phyloP scores from a whole-genome alignment of 1,139 yeast species.

The Saccharomycopsis hybrid region DNA sequence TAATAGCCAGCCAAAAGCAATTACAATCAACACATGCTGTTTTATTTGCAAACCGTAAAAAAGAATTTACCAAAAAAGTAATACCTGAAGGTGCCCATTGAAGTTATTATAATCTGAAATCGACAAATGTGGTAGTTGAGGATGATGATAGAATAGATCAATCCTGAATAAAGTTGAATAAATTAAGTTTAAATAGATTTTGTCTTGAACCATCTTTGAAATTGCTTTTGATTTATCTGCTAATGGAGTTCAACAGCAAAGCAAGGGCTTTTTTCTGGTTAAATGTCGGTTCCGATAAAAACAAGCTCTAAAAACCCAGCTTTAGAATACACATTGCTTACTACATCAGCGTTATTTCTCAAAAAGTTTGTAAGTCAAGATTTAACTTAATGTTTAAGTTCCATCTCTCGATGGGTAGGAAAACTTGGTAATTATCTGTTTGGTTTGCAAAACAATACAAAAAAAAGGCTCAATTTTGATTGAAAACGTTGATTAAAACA shows the following conservation, averaged over 20 bases:
- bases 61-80: slow-evolving; percentile 22
- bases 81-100: slow-evolving; percentile 38
- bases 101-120: slow-evolving; percentile 63
- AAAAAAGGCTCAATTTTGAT: no score
- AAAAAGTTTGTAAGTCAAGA: slow-evolving; percentile 73
- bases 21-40: slow-evolving; percentile 8
- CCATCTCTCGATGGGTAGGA: slow-evolving; percentile 23
- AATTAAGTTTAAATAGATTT: slow-evolving; percentile 82
- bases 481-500: slow-evolving; percentile 66
- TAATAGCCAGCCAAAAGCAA: slow-evolving; percentile 29
- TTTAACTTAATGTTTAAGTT: slow-evolving; percentile 52
- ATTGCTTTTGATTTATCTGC: slow-evolving; percentile 83
- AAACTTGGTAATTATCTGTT: no score
- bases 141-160: no score
- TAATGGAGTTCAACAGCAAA: slow-evolving; percentile 80
- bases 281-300: slow-evolving; percentile 86
- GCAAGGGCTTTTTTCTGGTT: slow-evolving; percentile 80
- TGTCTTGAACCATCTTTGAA: slow-evolving; percentile 88
- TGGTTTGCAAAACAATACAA: no score
- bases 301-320: slow-evolving; percentile 97
- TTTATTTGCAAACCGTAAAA: slow-evolving; percentile 19
- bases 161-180: no score
- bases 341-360: slow-evolving; percentile 99
- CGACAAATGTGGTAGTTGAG: slow-evolving; percentile 45
- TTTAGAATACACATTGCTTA: slow-evolving; percentile 86